Evolutionary conservation across 2,329 filamentous ascomycete species (phyloP).

Genomic region (Dryadomyces quercivorus): DNA sequence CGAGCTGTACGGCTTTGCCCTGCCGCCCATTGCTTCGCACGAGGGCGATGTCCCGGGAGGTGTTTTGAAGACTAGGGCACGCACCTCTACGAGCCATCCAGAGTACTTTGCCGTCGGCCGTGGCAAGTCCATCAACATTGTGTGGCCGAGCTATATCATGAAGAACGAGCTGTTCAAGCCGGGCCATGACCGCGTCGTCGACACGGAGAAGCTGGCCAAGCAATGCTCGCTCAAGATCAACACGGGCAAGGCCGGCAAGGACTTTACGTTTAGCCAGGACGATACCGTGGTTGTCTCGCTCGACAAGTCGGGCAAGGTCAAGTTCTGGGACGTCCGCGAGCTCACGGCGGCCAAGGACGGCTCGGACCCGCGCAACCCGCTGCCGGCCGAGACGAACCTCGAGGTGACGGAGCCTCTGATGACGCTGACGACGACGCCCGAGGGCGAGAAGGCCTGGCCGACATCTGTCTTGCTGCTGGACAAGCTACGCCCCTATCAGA

Average conservation of each 20-base stretch:
- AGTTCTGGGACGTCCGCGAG: constrained; percentile 94
- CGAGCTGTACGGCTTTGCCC: constrained; percentile 75
- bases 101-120: constrained; percentile 93
- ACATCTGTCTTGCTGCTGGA: constrained; percentile 94
- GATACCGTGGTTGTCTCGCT: constrained; percentile 89
- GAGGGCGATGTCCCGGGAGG: constrained; percentile 88
- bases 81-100: constrained; percentile 76
- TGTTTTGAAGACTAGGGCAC: constrained; percentile 88
- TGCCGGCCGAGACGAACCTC: constrained; percentile 45
- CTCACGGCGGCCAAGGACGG: constrained; percentile 46
- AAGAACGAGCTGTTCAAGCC: constrained; percentile 51
- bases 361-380: constrained; percentile 35
- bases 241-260: constrained; percentile 95
- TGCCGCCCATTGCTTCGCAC: constrained; percentile 73
- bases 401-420: constrained; percentile 80
- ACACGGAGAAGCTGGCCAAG: constrained; percentile 76
- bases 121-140: constrained; percentile 89
- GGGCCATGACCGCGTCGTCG: constrained; percentile 56
- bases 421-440: constrained; percentile 74
- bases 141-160: constrained; percentile 56
- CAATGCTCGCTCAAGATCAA: constrained; percentile 88
- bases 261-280: constrained; percentile 95
- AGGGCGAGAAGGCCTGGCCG: constrained; percentile 89
- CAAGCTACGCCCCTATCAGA: constrained; percentile 87
- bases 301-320: constrained; percentile 90